Evolutionary conservation across 169 alveolate genomes (phyloP).

Genomic region (Eimeria praecox): DNA sequence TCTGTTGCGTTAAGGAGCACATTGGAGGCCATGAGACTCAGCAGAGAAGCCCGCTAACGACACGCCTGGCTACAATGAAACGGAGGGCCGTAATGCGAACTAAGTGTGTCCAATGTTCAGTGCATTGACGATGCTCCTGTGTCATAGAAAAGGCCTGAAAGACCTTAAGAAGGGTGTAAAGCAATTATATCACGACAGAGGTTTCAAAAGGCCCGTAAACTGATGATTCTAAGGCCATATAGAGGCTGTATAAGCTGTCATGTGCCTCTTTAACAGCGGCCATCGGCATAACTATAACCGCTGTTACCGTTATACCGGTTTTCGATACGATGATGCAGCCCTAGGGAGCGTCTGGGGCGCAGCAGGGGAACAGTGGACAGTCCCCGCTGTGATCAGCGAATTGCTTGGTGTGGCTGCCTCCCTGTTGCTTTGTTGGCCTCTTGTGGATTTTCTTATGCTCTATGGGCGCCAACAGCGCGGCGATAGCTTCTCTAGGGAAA

Average conservation of each 20-base stretch:
- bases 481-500: neutral
- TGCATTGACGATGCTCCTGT: too few species aligned
- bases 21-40: neutral
- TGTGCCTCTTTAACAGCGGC: neutral
- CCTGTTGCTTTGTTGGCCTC: neutral
- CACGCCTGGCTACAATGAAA: too few species aligned
- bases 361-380: neutral
- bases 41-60: too few species aligned
- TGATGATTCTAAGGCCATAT: neutral
- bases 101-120: neutral
- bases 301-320: too few species aligned
- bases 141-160: too few species aligned
- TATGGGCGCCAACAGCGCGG: neutral
- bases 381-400: neutral
- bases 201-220: neutral
- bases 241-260: neutral
- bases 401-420: neutral
- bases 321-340: too few species aligned
- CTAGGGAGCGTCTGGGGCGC: neutral
- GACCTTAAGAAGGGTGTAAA: neutral
- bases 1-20: neutral
- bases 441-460: neutral
- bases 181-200: neutral
- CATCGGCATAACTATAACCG: too few species aligned
- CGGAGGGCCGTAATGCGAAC: neutral